Evolutionary conservation across 768 basidiomycete species (phyloP).

Genomic region (Lactarius pseudohatsudake): DNA sequence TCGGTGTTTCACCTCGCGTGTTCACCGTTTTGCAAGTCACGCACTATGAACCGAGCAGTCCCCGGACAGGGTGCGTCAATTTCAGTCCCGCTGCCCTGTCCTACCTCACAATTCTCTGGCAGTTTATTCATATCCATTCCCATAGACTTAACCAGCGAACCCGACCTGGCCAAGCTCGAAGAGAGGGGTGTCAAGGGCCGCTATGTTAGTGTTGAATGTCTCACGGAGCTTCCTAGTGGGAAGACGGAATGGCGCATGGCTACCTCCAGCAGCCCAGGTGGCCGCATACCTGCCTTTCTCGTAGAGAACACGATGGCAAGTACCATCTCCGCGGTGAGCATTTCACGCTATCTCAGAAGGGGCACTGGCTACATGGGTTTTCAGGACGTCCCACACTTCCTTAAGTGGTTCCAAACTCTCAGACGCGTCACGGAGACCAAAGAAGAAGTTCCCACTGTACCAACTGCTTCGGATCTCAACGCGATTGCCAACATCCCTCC

Average conservation of each 20-base stretch:
- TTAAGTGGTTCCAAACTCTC: constrained; percentile 57
- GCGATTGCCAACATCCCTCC: not conserved
- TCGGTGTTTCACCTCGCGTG: constrained; percentile 62
- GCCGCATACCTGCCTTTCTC: constrained; percentile 63
- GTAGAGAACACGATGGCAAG: constrained; percentile 60
- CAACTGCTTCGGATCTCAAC: not conserved
- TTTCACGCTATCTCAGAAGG: not conserved
- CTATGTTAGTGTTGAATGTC: constrained; percentile 68
- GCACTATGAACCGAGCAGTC: constrained; percentile 48
- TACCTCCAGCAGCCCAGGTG: constrained; percentile 69
- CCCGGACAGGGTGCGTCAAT: constrained; percentile 57
- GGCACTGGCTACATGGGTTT: constrained; percentile 11
- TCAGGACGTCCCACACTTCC: constrained; percentile 73
- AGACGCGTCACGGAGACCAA: constrained; percentile 25
- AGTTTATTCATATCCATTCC: constrained; percentile 59
- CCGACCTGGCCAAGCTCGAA: constrained; percentile 59
- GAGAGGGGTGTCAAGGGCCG: constrained; percentile 63
- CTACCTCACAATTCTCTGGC: not conserved
- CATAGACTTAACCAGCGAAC: constrained; percentile 59
- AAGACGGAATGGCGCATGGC: constrained; percentile 80
- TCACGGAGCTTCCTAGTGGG: constrained; percentile 62
- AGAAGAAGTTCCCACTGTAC: not conserved
- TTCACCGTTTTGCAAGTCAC: constrained; percentile 75
- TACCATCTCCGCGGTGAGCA: constrained; percentile 58
- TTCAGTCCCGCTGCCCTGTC: not conserved